Evolutionary conservation across 345 rosid genomes (phyloP), one percentile per base, ranked within the genome.

Genomic region (Populus davidiana): DNA sequence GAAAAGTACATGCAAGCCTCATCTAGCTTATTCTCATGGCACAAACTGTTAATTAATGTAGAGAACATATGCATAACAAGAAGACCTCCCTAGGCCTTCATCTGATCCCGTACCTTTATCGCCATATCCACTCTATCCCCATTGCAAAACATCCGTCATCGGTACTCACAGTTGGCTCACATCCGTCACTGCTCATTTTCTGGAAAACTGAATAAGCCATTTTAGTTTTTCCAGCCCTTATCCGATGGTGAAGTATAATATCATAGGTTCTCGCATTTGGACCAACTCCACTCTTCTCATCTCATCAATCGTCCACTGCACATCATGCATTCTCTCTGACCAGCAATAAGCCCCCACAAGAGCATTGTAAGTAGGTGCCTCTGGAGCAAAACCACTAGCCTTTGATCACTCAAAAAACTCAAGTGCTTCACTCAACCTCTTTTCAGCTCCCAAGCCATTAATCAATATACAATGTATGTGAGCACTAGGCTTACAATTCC

Each of bases 21-120:
- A 18, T 87, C 98, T 69, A 95, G 70, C 77, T 76, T 87, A 39
- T 86, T 82, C 80, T 85, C 91, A 75, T 89, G 75, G 78, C 93
- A 91, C 82, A 91, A 72, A 78, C 87, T 83, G 75, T 75, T 76
- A 52, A 95, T 90, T 84, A 95, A 72, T 54, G 84, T 85, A 5
- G 87, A 95, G 81, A 90, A 93, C 98, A 93, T 90, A 77, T 91
- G 99, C 94, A 93, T 91, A 14, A 90, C 97, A 2, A 97, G 98
- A 74, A 90, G 90, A 43, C 93, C 83, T 31, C 97, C 97, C 81
- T 75, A 85, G 0, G 84, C 86, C 86, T 86, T 93, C 96, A 95
- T 93, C 88, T 87, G 86, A 59, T 85, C 89, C 98, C 98, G 91
- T 38, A 89, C 66, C 71, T 81, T 83, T 14, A 86, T 68, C 11